phyloP scores from a whole-genome alignment of 2,329 filamentous ascomycete species.

The Aspergillus sp. region DNA sequence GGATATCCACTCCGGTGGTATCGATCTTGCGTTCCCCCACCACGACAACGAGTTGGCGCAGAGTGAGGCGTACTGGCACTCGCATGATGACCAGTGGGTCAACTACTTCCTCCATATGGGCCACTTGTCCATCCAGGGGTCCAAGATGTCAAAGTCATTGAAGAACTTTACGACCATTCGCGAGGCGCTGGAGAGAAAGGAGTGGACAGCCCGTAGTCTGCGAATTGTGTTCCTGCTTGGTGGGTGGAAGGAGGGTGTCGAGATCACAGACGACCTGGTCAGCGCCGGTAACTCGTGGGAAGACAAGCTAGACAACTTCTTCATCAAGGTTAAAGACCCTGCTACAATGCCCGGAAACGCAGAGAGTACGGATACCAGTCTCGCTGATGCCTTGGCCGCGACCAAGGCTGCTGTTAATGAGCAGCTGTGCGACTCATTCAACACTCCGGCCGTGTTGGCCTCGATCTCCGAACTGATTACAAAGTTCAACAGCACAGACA shows the following conservation, averaged over 20 bases:
- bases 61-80: constrained; percentile 78
- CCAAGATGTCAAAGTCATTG: constrained; percentile 93
- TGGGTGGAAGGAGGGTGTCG: constrained; percentile 87
- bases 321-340: constrained; percentile 61
- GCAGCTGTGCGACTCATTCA: constrained; percentile 81
- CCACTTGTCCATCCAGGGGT: constrained; percentile 83
- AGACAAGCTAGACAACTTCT: constrained; percentile 73
- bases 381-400: constrained; percentile 17
- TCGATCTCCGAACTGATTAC: constrained; percentile 78
- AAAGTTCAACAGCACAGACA: constrained; percentile 68
- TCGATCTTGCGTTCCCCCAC: constrained; percentile 89
- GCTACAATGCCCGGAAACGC: constrained; percentile 28
- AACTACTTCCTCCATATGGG: constrained; percentile 98
- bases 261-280: constrained; percentile 84
- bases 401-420: constrained; percentile 55
- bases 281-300: constrained; percentile 79
- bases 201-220: constrained; percentile 78
- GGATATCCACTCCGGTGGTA: constrained; percentile 91
- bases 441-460: constrained; percentile 79
- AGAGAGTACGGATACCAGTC: constrained; percentile 13
- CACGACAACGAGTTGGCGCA: constrained; percentile 93
- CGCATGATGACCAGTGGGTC: constrained; percentile 72
- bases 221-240: constrained; percentile 87
- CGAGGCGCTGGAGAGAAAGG: constrained; percentile 70
- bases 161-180: constrained; percentile 97